phyloP scores from a whole-genome alignment of 306 rosid species.

The Alnus rubra region DNA sequence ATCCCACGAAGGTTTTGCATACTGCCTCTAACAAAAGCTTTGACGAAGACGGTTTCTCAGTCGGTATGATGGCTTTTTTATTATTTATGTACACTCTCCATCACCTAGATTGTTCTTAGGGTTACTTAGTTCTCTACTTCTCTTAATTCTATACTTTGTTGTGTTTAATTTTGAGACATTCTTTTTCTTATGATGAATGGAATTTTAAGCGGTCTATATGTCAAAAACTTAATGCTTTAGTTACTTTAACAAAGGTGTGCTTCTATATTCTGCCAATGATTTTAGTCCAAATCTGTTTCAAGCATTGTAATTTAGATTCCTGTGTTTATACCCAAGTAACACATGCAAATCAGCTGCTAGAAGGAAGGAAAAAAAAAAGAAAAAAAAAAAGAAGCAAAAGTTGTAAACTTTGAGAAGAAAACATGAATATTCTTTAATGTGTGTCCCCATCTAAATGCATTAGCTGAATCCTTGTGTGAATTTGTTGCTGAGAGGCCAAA shows the following conservation, averaged over 20 bases:
- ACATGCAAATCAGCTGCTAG: background rate
- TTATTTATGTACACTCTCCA: background rate
- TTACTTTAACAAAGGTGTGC: background rate
- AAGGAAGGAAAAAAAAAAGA: background rate
- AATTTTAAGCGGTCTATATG: background rate
- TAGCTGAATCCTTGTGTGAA: background rate
- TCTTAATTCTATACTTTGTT: background rate
- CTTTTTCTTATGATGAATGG: background rate
- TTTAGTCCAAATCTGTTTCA: background rate
- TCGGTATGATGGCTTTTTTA: constrained; percentile 53
- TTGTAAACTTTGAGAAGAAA: background rate
- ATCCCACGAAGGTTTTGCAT: constrained; percentile 67
- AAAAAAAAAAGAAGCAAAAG: background rate
- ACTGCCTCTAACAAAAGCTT: constrained; percentile 64
- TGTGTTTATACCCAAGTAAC: background rate
- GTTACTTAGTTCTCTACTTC: background rate
- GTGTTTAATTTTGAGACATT: background rate
- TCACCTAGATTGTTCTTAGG: background rate
- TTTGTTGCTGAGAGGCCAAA: background rate
- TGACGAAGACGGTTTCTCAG: constrained; percentile 52
- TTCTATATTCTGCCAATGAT: background rate
- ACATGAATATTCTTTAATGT: background rate
- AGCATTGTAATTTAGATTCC: background rate
- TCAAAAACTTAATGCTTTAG: background rate
- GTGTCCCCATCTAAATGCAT: background rate